Percentiles rank a stretch among this genome's conserved stretches.
Conservation (phyloP, 345 rosid genomes). For the Syzygium aromaticum region DNA sequence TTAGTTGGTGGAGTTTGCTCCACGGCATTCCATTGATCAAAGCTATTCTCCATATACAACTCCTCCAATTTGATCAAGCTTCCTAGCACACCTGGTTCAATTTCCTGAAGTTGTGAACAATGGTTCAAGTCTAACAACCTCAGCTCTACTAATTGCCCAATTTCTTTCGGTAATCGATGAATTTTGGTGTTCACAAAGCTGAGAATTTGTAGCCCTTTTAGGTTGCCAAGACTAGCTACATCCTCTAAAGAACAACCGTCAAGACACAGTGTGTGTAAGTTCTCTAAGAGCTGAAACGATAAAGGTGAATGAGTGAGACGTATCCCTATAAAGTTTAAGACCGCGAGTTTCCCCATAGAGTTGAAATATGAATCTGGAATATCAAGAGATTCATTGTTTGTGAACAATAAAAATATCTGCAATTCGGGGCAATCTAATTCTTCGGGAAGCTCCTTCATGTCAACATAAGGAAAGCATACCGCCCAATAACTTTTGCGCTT, state of each 20-base stretch:
- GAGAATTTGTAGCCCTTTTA: background rate
- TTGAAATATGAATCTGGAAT: background rate
- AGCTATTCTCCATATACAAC: background rate
- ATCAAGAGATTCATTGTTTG: background rate
- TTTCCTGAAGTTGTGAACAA: fast-evolving
- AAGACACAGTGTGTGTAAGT: background rate
- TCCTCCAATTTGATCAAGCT: background rate
- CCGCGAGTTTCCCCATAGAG: background rate
- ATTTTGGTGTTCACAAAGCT: background rate
- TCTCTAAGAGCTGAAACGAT: fast-evolving
- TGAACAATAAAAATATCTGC: background rate
- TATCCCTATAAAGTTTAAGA: background rate
- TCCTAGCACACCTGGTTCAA: background rate
- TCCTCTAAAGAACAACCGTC: background rate
- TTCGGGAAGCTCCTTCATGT: fast-evolving
- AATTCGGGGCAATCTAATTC: background rate
- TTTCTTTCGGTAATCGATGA: background rate
- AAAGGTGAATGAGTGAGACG: fast-evolving
- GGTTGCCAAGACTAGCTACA: background rate
- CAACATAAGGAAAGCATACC: fast-evolving
- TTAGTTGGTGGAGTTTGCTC: background rate
- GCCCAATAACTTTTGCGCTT: background rate
- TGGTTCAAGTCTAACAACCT: background rate
- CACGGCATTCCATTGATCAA: background rate
- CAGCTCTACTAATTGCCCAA: background rate